These are phyloP conservation scores for Dactylellina cionopaga DNA, from an alignment of 2,329 filamentous ascomycete genomes.

Conservation along the genomic window DNA sequence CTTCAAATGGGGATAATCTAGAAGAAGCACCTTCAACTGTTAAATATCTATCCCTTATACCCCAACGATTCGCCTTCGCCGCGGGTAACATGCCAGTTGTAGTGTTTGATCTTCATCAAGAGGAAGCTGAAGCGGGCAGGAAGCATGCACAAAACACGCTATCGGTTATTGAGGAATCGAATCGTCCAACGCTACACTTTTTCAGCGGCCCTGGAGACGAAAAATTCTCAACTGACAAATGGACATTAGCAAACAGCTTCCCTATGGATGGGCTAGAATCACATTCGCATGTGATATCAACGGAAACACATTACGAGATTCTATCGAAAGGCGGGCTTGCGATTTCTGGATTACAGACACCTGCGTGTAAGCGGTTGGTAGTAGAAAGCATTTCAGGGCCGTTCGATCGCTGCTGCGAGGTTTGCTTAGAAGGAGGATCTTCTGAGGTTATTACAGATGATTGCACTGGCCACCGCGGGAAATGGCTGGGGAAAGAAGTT, in stretches of 20 bases:
- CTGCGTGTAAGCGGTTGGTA: conserved; percentile 56
- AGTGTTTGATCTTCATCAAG: conserved; percentile 55
- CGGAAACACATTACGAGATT: conserved; percentile 60
- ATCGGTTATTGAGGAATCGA: conserved; percentile 56
- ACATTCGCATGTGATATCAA: conserved; percentile 57
- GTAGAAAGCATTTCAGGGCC: conserved; percentile 22
- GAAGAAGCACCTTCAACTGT: conserved; percentile 56
- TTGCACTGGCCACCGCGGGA: conserved; percentile 57
- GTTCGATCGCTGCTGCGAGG: not conserved
- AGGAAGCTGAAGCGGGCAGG: conserved; percentile 57
- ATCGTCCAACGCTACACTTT: conserved; percentile 59
- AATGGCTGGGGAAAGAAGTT: conserved; percentile 58
- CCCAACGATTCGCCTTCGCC: conserved; percentile 60
- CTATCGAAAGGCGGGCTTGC: conserved; percentile 60
- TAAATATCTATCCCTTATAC: conserved; percentile 60
- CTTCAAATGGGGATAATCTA: conserved; percentile 10
- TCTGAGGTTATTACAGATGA: conserved; percentile 56
- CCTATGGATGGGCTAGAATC: conserved; percentile 58
- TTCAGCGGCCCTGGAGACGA: conserved; percentile 56
- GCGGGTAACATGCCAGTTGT: conserved; percentile 58
- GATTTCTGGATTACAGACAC: conserved; percentile 59
- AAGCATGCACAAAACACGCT: conserved; percentile 59
- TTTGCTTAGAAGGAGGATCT: not conserved
- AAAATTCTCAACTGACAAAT: conserved; percentile 57
- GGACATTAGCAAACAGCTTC: conserved; percentile 58